Evolutionary conservation across 306 rosid species (phyloP).

Genomic region (Parietaria judaica): DNA sequence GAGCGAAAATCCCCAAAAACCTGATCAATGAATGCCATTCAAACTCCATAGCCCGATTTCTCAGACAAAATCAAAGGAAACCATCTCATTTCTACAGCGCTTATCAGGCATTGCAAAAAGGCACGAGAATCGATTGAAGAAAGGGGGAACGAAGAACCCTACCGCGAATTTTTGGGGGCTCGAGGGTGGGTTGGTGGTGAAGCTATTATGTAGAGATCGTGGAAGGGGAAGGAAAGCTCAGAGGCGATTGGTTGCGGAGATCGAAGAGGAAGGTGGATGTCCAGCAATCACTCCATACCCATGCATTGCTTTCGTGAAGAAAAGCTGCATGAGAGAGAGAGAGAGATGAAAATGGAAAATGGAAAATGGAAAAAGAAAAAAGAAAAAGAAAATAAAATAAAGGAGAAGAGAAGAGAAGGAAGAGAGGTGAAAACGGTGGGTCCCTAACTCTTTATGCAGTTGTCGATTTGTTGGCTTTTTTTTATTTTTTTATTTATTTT

Average conservation of each 20-base stretch:
- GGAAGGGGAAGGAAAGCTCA: slow-evolving; percentile 29
- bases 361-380: not conserved
- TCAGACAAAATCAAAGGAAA: too few species aligned
- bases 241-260: slow-evolving; percentile 15
- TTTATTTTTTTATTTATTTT: not conserved
- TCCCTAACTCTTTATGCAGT: slow-evolving; percentile 26
- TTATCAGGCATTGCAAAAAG: not conserved
- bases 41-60: too few species aligned
- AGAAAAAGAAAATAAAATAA: not conserved
- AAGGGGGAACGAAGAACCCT: slow-evolving; percentile 21
- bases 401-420: slow-evolving; percentile 27
- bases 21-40: too few species aligned
- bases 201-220: slow-evolving; percentile 36
- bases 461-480: slow-evolving; percentile 42
- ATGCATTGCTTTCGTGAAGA: slow-evolving; percentile 35
- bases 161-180: slow-evolving; percentile 43
- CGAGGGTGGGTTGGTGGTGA: slow-evolving; percentile 21
- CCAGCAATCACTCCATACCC: slow-evolving; percentile 26
- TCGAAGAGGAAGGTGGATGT: slow-evolving; percentile 3
- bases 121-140: slow-evolving; percentile 5
- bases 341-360: slow-evolving; percentile 13
- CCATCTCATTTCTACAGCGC: not conserved
- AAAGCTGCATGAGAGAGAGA: slow-evolving; percentile 47
- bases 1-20: too few species aligned
- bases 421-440: slow-evolving; percentile 37